Conservation (phyloP, 768 basidiomycete species). For the Serendipita sp. region DNA sequence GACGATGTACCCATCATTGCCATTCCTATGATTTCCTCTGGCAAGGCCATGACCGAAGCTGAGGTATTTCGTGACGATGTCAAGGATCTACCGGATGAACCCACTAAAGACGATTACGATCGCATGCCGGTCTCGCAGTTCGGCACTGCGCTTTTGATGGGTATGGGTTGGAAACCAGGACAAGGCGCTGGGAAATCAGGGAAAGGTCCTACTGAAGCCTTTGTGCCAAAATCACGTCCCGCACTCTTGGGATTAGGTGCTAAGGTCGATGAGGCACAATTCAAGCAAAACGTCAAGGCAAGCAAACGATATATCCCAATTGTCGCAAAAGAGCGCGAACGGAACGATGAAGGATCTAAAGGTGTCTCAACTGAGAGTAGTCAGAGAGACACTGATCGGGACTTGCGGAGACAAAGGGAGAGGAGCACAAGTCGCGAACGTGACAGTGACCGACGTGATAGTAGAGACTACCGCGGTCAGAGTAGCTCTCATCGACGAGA, state of each 20-base stretch:
- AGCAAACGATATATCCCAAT: constrained; percentile 77
- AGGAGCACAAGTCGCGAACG: constrained; percentile 17
- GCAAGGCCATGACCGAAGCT: constrained; percentile 45
- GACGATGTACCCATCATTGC: constrained; percentile 31
- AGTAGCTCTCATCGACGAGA: neutral
- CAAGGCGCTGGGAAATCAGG: constrained; percentile 43
- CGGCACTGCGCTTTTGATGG: constrained; percentile 79
- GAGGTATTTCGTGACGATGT: constrained; percentile 81
- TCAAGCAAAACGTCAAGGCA: constrained; percentile 25
- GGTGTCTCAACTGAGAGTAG: constrained; percentile 23
- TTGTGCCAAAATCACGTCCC: constrained; percentile 67
- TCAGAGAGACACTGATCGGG: constrained; percentile 13
- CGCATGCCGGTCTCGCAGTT: constrained; percentile 87
- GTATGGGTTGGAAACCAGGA: constrained; percentile 93
- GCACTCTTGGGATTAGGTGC: constrained; percentile 87
- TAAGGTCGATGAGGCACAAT: constrained; percentile 28
- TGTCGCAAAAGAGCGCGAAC: constrained; percentile 46
- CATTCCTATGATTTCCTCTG: constrained; percentile 30
- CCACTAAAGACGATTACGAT: constrained; percentile 72
- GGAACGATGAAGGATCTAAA: constrained; percentile 30
- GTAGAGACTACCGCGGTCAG: neutral
- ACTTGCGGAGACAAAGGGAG: constrained; percentile 10
- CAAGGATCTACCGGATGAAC: constrained; percentile 53
- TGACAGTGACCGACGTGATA: neutral
- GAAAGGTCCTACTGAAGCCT: constrained; percentile 54